Conservation (phyloP, 1,139 yeast species). For the Pichia sp. region DNA sequence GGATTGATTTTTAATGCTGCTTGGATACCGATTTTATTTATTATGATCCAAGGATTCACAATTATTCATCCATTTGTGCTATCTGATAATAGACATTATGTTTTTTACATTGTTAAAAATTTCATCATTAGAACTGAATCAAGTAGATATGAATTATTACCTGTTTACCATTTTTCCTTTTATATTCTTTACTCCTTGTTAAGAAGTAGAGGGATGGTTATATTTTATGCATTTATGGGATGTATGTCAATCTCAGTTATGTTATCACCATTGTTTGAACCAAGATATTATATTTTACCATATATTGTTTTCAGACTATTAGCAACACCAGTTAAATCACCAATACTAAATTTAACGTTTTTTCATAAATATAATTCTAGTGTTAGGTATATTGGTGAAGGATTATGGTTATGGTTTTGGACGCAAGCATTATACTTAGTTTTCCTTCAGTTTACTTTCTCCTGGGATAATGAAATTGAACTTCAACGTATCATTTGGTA, state of each 20-base stretch:
- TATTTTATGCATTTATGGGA: constrained; percentile 40
- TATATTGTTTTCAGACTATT: constrained; percentile 66
- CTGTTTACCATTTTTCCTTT: constrained; percentile 65
- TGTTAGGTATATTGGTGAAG: constrained; percentile 46
- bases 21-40: constrained; percentile 36
- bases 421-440: constrained; percentile 47
- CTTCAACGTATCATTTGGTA: constrained; percentile 87
- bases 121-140: constrained; percentile 43
- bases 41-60: constrained; percentile 54
- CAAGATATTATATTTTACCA: constrained; percentile 85
- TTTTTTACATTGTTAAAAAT: constrained; percentile 75
- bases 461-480: constrained; percentile 58
- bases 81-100: constrained; percentile 91
- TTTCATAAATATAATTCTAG: constrained; percentile 24
- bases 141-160: constrained; percentile 42
- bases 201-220: constrained; percentile 30
- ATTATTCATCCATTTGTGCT: constrained; percentile 82
- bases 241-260: constrained; percentile 59
- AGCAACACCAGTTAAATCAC: constrained; percentile 37
- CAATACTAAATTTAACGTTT: constrained; percentile 25
- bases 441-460: constrained; percentile 57
- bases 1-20: constrained; percentile 17
- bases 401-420: constrained; percentile 51
- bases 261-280: constrained; percentile 91
- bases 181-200: constrained; percentile 41